A percentile compares a stretch with the other conserved stretches of the same genome.
Conservation (phyloP, 768 basidiomycete genomes). For the Calocybe gangraenosa region DNA sequence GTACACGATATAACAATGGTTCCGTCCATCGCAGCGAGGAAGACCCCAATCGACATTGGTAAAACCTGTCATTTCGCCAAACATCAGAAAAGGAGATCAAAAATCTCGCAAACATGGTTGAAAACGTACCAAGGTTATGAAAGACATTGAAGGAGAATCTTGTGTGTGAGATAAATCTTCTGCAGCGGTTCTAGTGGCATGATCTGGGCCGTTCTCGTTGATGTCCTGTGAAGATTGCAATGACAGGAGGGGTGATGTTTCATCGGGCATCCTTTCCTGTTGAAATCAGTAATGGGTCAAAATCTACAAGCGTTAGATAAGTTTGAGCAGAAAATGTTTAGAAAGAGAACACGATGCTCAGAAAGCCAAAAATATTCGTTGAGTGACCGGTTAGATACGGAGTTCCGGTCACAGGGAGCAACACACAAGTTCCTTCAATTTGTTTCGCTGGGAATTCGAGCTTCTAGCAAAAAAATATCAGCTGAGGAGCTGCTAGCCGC, state of each 20-base stretch:
- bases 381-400: no score
- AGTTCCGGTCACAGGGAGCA: no score
- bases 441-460: no score
- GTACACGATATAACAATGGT: constrained; percentile 46
- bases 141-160: constrained; percentile 15
- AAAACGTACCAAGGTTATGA: constrained; percentile 20
- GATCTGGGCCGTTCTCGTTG: constrained; percentile 10
- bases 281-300: not conserved
- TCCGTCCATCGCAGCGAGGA: constrained; percentile 44
- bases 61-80: constrained; percentile 32
- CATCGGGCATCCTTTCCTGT: constrained; percentile 25
- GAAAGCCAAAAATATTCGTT: no score
- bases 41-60: constrained; percentile 45
- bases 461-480: no score
- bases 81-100: no score
- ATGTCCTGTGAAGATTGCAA: constrained; percentile 5
- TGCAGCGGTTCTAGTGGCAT: constrained; percentile 6
- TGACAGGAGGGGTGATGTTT: constrained; percentile 29
- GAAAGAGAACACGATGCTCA: no score
- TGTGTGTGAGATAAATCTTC: constrained; percentile 12
- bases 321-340: no score
- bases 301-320: not conserved
- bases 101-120: no score
- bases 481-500: no score
- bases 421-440: no score